Base-by-base conservation (phyloP, 805 yeast genomes). In the Candida khao-thaluensis region DNA sequence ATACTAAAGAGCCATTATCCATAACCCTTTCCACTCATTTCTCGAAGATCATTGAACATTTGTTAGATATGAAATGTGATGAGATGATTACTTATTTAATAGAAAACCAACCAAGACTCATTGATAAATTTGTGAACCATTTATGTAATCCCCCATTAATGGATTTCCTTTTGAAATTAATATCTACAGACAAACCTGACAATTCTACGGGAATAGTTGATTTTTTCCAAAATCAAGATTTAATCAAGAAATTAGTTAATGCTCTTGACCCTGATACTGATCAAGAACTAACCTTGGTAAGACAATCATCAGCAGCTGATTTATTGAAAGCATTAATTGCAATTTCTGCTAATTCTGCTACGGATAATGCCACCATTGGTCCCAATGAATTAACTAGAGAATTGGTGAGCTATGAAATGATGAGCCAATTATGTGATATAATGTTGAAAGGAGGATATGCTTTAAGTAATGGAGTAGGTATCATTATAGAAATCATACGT, bases 1-100 rank as follows among this genome's bases (percentile, higher is more conserved):
- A 86, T 51, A 72, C 74, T 39, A 74, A 75, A 2, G 71, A 74
- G 7, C 86, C 87, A 11, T 67, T 82, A 41, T 79, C 90, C 23
- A 83, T 88, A 49, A 77, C 79, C 44, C 73, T 86, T 33, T 87
- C 96, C 16, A 83, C 95, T 2, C 85, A 84, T 60, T 88, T 93
- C 62, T 86, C 91, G 79, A 90, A 87, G 60, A 85, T 90, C 47
- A 86, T 85, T 68, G 97, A 91, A 51, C 73, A 69, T 42, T 56
- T 69, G 45, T 52, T 69, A 38, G 75, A 69, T 51, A 68, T 69
- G 75, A 69, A 69, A 49, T 67, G 72, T 48, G 75, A 69, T 44
- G 74, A 69, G 42, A 68, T 69, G 72, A 63, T 69, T 30, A 56
- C 69, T 16, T 67, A 65, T 44, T 56, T 69, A 24, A 66, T 69